Evolutionary conservation across 2,329 filamentous ascomycete species (phyloP), one percentile per base, ranked within the genome.

Genomic region (Fusarium keratoplasticum): DNA sequence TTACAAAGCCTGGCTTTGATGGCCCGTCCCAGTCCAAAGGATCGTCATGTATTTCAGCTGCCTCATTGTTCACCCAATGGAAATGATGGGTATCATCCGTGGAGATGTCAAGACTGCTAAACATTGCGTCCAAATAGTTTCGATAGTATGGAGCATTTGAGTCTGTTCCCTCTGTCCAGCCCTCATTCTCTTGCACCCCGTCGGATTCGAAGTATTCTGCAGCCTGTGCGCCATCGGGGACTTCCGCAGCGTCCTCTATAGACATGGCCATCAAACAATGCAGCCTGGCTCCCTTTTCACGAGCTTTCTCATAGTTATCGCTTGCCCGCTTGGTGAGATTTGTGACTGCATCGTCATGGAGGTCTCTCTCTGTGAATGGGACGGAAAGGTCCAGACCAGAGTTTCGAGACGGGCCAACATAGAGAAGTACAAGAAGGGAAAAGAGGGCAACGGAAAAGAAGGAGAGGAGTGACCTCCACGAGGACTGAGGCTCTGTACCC

Each of bases 241-340:
- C 18, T n/a, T 38, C 16, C 14, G 7, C 18, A 18, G 16, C 36
- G 8, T 31, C 66, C n/a, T 60, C 54, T 36, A 44, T 13, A 25
- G 66, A 64, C 61, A 61, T 55, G 10, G 16, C 47, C 36, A 68
- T 27, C 20, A 29, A 18, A 25, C 61, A 68, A 50, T 47, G 55
- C 9, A 64, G 44, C 3, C 4, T 47, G 8, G 13, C 3, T 16
- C 66, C 66, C 36, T 68, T 68, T 1, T 44, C 20, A 8, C n/a
- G 11, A 25, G 55, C 66, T 14, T 16, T 29, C 3, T 61, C 29
- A 29, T 64, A 68, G 3, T 16, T 7, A 22, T 8, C 40, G 3
- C 16, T 47, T 47, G n/a, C 36, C 29, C 66, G 61, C 44, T 65
- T 64, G 54, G 61, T 57, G 14, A 64, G 55, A 54, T 44, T 64